These are phyloP conservation scores for Globomyces pollinis-pini DNA, from an alignment of 192 early-diverging fungal genomes.

Conservation along the genomic window DNA sequence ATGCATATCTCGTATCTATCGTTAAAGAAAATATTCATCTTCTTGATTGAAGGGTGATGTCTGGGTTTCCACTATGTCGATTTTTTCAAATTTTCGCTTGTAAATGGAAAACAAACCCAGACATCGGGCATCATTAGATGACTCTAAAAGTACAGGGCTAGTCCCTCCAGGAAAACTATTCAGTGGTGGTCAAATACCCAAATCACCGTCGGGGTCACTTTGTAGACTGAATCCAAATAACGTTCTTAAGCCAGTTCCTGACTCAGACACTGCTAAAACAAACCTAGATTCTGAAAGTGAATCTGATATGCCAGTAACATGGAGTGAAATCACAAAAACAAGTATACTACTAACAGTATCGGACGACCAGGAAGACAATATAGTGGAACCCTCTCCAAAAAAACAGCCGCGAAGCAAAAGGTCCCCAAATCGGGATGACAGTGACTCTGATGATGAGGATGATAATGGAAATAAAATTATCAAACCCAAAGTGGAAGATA, in stretches of 20 bases:
- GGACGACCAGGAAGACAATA: not conserved
- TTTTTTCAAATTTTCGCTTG: too few species aligned
- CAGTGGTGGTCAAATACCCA: not conserved
- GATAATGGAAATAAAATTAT: constrained; percentile 2
- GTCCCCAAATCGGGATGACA: constrained; percentile 9
- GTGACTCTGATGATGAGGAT: constrained; percentile 4
- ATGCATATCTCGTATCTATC: too few species aligned
- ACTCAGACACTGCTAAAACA: not conserved
- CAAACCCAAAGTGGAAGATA: not conserved
- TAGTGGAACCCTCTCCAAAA: not conserved
- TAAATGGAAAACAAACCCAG: too few species aligned
- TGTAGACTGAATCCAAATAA: too few species aligned
- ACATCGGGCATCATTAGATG: too few species aligned
- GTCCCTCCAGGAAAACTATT: not conserved
- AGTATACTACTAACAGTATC: constrained; percentile 2
- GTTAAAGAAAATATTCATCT: too few species aligned
- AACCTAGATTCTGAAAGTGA: not conserved
- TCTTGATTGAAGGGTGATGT: too few species aligned
- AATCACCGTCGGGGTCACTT: not conserved
- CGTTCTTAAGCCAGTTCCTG: not conserved
- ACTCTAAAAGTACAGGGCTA: not conserved
- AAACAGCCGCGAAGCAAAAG: not conserved
- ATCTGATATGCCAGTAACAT: constrained; percentile 2
- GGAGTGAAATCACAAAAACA: not conserved
- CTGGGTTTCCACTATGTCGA: too few species aligned